These are phyloP conservation scores for Sporothrix protearum DNA, from an alignment of 2,329 filamentous ascomycete genomes.

Conservation along the genomic window DNA sequence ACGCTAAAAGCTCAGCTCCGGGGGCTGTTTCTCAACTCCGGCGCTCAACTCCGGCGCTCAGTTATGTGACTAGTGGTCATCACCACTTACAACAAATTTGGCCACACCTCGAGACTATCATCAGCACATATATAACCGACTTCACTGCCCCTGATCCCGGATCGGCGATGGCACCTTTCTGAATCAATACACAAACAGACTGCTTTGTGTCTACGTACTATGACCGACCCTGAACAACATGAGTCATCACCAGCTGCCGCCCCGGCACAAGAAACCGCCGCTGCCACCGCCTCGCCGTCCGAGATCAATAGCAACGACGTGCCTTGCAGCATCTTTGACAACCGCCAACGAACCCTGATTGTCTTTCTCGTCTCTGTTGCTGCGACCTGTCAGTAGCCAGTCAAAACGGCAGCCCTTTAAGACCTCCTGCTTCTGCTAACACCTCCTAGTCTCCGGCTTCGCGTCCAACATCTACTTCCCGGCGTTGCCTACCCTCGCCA, in stretches of 20 bases:
- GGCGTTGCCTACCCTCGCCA: slow-evolving; percentile 40
- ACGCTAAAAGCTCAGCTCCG: neutral
- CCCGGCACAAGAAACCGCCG: neutral
- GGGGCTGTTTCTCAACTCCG: neutral
- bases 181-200: neutral
- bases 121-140: slow-evolving; percentile 7
- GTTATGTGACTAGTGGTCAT: neutral
- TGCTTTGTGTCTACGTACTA: neutral
- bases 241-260: neutral
- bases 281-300: neutral
- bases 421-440: neutral
- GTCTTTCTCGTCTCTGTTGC: slow-evolving; percentile 47
- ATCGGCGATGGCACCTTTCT: neutral
- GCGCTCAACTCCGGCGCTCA: slow-evolving; percentile 13
- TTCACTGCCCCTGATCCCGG: neutral
- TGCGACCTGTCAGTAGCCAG: slow-evolving; percentile 44
- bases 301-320: neutral
- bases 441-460: slow-evolving; percentile 47
- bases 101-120: neutral
- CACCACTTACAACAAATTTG: neutral
- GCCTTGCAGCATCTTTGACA: slow-evolving; percentile 51
- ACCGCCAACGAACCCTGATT: slow-evolving; percentile 47
- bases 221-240: neutral
- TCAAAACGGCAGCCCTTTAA: too few relatives aligned
- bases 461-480: slow-evolving; percentile 58